These are phyloP conservation scores for Rhizopogon roseolus DNA, from an alignment of 768 basidiomycete genomes.

Conservation along the genomic window DNA sequence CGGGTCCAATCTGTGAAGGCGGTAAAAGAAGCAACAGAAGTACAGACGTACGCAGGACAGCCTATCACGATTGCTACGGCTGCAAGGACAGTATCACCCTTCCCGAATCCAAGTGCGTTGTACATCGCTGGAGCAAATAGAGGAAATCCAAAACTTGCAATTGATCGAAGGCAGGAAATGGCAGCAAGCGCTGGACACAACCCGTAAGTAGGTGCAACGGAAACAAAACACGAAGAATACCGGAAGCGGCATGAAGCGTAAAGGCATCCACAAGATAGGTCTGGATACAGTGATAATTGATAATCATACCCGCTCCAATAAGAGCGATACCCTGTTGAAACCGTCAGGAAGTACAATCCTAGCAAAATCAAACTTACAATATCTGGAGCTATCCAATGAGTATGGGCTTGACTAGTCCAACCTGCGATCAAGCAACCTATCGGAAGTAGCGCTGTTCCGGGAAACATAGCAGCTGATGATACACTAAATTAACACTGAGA, in stretches of 20 bases:
- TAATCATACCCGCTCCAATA: slow-evolving; percentile 53
- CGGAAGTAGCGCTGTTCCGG: slow-evolving; percentile 57
- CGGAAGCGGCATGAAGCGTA: slow-evolving; percentile 64
- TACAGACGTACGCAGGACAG: slow-evolving; percentile 38
- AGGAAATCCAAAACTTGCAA: slow-evolving; percentile 74
- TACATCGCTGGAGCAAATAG: slow-evolving; percentile 74
- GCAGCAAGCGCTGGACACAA: slow-evolving; percentile 54
- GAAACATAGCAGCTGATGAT: slow-evolving; percentile 50
- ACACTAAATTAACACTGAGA: background rate
- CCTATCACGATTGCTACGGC: slow-evolving; percentile 52
- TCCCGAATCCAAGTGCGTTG: slow-evolving; percentile 60
- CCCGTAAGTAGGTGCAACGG: background rate
- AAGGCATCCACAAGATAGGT: slow-evolving; percentile 69
- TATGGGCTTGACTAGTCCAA: slow-evolving; percentile 54
- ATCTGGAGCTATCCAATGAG: slow-evolving; percentile 71
- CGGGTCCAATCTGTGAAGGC: slow-evolving; percentile 9
- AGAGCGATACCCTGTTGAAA: slow-evolving; percentile 46
- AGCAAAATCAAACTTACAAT: slow-evolving; percentile 37
- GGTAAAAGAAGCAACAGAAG: background rate
- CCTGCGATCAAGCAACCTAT: slow-evolving; percentile 65
- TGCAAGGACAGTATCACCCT: slow-evolving; percentile 63
- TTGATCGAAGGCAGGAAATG: slow-evolving; percentile 53
- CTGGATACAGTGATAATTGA: slow-evolving; percentile 58
- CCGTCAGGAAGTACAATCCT: background rate
- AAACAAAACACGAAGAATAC: slow-evolving; percentile 27